Evolutionary conservation across 129 eudicot species (phyloP).

Genomic region (Tagetes erecta): DNA sequence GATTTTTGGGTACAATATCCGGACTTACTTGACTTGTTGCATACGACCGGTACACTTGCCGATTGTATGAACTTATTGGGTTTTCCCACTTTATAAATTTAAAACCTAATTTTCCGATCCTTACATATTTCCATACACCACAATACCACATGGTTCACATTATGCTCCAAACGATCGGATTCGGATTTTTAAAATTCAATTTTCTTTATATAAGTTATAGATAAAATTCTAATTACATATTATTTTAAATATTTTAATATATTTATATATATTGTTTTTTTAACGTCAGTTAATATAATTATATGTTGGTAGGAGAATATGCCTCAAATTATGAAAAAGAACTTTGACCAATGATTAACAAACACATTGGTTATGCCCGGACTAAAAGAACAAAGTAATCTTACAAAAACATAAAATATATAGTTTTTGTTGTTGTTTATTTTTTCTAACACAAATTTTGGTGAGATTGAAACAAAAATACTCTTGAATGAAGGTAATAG

Average conservation of each 20-base stretch:
- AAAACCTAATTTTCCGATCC: too few relatives aligned
- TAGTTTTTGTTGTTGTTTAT: not conserved
- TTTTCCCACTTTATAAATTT: too few relatives aligned
- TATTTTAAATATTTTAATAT: too few relatives aligned
- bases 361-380: not conserved
- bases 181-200: too few relatives aligned
- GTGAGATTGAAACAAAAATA: not conserved
- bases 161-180: too few relatives aligned
- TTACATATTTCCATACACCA: too few relatives aligned
- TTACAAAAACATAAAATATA: not conserved
- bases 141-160: too few relatives aligned
- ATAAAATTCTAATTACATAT: not conserved
- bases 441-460: not conserved
- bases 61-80: too few relatives aligned
- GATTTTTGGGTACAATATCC: too few relatives aligned
- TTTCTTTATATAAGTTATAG: not conserved
- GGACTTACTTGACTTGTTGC: too few relatives aligned
- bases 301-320: slow-evolving; percentile 1
- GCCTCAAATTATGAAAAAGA: slow-evolving; percentile 1
- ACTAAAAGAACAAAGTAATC: not conserved
- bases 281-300: not conserved
- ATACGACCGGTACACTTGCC: too few relatives aligned
- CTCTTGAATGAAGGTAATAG: not conserved
- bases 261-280: not conserved
- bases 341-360: slow-evolving; percentile 9